A percentile compares a stretch with the other conserved stretches of the same genome.
phyloP scores from a whole-genome alignment of 176 grass and related monocot species.

The Musa troglodytarum region DNA sequence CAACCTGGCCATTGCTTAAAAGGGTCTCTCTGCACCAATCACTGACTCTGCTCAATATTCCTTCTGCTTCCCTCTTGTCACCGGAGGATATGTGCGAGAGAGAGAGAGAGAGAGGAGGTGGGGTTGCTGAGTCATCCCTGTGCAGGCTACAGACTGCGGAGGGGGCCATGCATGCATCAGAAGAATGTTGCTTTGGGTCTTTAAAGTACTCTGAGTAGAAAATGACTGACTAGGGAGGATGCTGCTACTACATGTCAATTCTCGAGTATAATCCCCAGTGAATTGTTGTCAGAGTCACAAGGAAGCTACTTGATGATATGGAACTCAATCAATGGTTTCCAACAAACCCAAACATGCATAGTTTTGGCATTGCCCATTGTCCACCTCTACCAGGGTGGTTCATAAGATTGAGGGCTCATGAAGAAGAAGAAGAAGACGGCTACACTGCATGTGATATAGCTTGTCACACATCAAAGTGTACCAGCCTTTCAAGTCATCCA shows the following conservation, averaged over 20 bases:
- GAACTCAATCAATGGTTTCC: too few species aligned
- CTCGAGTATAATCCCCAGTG: too few species aligned
- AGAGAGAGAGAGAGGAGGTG: background rate
- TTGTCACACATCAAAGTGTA: background rate
- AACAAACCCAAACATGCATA: too few species aligned
- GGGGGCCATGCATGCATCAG: background rate
- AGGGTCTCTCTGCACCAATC: background rate
- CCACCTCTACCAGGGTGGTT: too few species aligned
- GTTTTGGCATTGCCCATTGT: too few species aligned
- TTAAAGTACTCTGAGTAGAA: background rate
- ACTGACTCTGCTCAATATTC: background rate
- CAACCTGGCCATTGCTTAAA: background rate
- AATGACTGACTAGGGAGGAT: conserved; percentile 2
- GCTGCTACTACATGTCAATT: background rate
- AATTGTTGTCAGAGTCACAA: too few species aligned
- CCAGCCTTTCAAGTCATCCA: background rate
- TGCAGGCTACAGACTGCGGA: background rate
- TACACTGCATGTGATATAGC: background rate
- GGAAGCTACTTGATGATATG: too few species aligned
- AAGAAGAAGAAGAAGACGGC: too few species aligned
- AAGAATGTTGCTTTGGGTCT: background rate
- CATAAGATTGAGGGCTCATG: too few species aligned
- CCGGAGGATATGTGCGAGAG: background rate
- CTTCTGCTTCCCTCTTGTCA: background rate
- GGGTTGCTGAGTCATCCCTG: background rate